Evolutionary conservation across 169 alveolate genomes (phyloP).

Genomic region (Cyclospora cayetanensis): DNA sequence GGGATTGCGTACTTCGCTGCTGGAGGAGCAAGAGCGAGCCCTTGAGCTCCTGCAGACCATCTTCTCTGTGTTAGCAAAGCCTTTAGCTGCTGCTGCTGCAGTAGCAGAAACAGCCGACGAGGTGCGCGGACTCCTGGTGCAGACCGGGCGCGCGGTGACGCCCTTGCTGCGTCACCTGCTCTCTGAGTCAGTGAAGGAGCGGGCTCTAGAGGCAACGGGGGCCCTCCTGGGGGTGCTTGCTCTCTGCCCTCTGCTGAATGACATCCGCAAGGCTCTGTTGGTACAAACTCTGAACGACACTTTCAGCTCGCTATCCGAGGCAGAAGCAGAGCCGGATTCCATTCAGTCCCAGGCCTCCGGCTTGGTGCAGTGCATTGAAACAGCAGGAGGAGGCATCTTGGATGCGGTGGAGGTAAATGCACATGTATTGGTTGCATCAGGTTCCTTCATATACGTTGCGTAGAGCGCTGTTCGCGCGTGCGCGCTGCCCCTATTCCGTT

Average conservation of each 20-base stretch:
- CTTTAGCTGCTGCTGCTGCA: constrained; percentile 15
- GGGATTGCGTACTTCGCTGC: constrained; percentile 42
- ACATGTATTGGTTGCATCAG: too few species aligned
- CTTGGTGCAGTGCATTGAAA: constrained; percentile 23
- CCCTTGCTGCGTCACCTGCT: constrained; percentile 81
- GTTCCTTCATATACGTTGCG: too few species aligned
- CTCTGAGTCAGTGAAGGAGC: constrained; percentile 84
- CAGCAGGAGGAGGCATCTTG: constrained; percentile 38
- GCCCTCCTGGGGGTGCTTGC: constrained; percentile 84
- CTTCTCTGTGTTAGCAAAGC: constrained; percentile 25
- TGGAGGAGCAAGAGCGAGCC: constrained; percentile 63
- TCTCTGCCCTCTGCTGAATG: constrained; percentile 27
- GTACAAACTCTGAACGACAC: constrained; percentile 73
- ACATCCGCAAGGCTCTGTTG: constrained; percentile 79
- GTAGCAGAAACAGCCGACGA: background rate
- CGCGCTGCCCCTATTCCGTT: too few species aligned
- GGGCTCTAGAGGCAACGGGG: constrained; percentile 85
- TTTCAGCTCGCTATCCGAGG: constrained; percentile 71
- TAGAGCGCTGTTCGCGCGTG: too few species aligned
- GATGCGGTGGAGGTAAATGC: constrained; percentile 34
- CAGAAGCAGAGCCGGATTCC: constrained; percentile 69
- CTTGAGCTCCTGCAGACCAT: constrained; percentile 61
- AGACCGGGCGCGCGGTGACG: constrained; percentile 78
- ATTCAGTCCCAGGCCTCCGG: constrained; percentile 51
- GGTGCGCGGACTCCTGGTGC: constrained; percentile 3